These are phyloP conservation scores for Plantago elongata DNA, from an alignment of 257 asterid species.

Conservation along the genomic window DNA sequence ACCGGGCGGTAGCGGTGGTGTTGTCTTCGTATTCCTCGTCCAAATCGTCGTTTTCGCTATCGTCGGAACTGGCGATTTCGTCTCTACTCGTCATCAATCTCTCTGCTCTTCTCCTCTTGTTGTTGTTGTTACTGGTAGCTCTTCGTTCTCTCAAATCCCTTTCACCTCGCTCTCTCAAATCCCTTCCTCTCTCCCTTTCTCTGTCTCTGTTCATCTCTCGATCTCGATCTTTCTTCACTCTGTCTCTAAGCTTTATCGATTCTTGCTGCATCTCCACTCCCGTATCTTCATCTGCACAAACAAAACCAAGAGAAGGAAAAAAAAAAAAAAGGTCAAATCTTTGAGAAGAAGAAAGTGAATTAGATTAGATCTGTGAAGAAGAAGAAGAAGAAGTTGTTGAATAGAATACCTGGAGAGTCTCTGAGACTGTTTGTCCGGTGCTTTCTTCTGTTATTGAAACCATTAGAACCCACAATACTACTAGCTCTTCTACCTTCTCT, in stretches of 20 bases:
- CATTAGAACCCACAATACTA: slow-evolving; percentile 64
- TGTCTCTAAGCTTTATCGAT: slow-evolving; percentile 69
- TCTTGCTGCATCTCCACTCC: slow-evolving; percentile 78
- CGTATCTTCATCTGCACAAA: slow-evolving; percentile 78
- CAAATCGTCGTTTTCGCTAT: slow-evolving; percentile 75
- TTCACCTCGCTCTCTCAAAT: slow-evolving; percentile 52
- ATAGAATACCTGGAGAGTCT: slow-evolving; percentile 81
- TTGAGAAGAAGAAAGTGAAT: not conserved
- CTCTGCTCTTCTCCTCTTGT: slow-evolving; percentile 65
- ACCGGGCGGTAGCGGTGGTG: slow-evolving; percentile 32
- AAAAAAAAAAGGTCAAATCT: not conserved
- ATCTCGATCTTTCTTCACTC: slow-evolving; percentile 95
- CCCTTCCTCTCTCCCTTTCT: slow-evolving; percentile 33
- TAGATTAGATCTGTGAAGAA: slow-evolving; percentile 54
- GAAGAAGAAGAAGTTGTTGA: not conserved
- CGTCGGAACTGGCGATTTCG: slow-evolving; percentile 62
- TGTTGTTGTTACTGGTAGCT: slow-evolving; percentile 45
- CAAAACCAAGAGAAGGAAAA: slow-evolving; percentile 5
- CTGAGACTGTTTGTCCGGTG: slow-evolving; percentile 71
- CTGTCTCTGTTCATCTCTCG: slow-evolving; percentile 36
- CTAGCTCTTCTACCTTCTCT: slow-evolving; percentile 84
- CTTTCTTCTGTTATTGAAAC: slow-evolving; percentile 59
- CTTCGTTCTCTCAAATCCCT: slow-evolving; percentile 37
- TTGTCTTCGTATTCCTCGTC: slow-evolving; percentile 59
- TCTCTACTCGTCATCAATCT: slow-evolving; percentile 47